Base-by-base conservation (phyloP, 805 yeast genomes). In the Lipomyces yamanashiensis region DNA sequence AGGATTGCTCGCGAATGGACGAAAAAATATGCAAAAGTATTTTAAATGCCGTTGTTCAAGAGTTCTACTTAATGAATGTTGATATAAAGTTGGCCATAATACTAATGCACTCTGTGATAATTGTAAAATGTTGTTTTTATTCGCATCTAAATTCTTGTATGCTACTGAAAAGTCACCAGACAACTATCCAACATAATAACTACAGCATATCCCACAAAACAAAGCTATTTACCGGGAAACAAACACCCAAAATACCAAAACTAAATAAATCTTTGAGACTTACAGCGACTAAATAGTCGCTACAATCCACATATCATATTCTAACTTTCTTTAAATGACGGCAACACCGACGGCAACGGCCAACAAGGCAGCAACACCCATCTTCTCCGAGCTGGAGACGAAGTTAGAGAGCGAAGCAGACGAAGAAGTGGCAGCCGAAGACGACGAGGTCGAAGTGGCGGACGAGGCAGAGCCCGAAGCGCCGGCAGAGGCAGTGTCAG, bases 1-100 rank as follows among this genome's bases (percentile, higher is more conserved):
- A 88, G 91, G 70, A 89, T 92, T 61, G 96, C 96, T 64, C 87
- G 85, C 75, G 96, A 89, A 78, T 90, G 96, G 96, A 90, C 96
- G n/a, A 58, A 40, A 41, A 57, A 48, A 36, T 66, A 66, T 17
- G 69, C 69, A 23, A 53, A 23, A 53, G 23, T 10, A 12, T 12
- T 6, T 21, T 36, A 13, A 40, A 21, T 28, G 7, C 28, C 6
- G 6, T 1, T 28, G 2, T 28, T 28, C 5, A 28, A 3, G 28
- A 28, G 2, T 28, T 28, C 28, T 28, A 28, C 2, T 28, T 28
- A 28, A 28, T 28, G 28, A n/a, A n/a, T n/a, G 12, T 45, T n/a
- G 17, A 17, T 10, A 45, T 8, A 6, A 12, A n/a, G n/a, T 10
- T 15, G 8, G 13, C 13, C 7, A 8, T 41, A 41, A 10, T 41